These are phyloP conservation scores for Penicillium diatomitis DNA, from an alignment of 495 filamentous ascomycete genomes.

Conservation along the genomic window DNA sequence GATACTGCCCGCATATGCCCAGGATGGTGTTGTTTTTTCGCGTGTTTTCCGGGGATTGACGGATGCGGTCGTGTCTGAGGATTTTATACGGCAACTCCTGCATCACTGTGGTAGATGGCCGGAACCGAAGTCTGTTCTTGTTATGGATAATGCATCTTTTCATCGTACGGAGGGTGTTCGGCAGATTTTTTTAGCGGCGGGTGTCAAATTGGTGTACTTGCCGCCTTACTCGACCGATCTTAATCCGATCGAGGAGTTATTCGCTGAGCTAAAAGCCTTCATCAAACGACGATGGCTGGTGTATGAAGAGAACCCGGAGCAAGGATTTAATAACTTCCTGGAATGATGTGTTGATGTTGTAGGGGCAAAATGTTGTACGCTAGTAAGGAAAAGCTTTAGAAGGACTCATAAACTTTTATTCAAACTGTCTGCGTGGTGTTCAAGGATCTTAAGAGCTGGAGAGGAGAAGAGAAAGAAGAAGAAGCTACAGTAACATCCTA, in stretches of 20 bases:
- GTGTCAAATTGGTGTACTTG: conserved; percentile 4
- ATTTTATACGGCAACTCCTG: conserved; percentile 30
- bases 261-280: conserved; percentile 7
- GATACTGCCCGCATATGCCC: conserved; percentile 30
- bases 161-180: neutral
- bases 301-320: conserved; percentile 4
- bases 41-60: conserved; percentile 16
- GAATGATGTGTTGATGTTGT: conserved; percentile 3
- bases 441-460: no score
- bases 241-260: conserved; percentile 7
- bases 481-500: no score
- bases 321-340: conserved; percentile 3
- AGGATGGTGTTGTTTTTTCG: conserved; percentile 23
- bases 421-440: no score
- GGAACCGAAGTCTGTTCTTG: conserved; percentile 28
- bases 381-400: no score
- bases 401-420: no score
- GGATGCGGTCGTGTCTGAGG: conserved; percentile 25
- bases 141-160: no score
- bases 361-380: no score
- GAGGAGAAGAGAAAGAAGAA: no score
- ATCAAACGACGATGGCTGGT: conserved; percentile 1
- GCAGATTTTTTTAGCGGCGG: conserved; percentile 1
- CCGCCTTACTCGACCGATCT: conserved; percentile 6
- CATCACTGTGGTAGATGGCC: conserved; percentile 24